Conservation (phyloP, 2,329 filamentous ascomycete species). For the Xylariaceae sp. region DNA sequence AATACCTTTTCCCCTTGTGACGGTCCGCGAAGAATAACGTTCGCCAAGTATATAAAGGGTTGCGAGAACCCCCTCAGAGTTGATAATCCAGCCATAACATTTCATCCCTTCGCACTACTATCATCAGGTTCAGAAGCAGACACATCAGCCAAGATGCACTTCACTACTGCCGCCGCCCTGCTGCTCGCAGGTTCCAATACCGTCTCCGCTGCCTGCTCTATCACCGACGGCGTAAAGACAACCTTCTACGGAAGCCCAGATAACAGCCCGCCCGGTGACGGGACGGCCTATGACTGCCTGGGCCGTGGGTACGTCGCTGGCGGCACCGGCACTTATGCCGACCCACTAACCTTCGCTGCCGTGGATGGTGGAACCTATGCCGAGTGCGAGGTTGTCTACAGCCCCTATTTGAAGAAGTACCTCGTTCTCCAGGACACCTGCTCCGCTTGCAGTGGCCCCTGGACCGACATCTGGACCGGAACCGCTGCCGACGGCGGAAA, state of each 20-base stretch:
- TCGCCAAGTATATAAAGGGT: too few relatives aligned
- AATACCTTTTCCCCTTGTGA: too few relatives aligned
- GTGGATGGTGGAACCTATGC: constrained; percentile 36
- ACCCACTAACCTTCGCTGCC: constrained; percentile 42
- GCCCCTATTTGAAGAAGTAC: constrained; percentile 43
- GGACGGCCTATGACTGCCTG: constrained; percentile 35
- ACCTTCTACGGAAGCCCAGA: constrained; percentile 41
- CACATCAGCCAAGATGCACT: too few relatives aligned
- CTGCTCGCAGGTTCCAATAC: background rate
- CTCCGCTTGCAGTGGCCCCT: constrained; percentile 25
- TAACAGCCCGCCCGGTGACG: constrained; percentile 35
- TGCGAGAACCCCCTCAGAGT: too few relatives aligned
- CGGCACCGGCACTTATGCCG: constrained; percentile 38
- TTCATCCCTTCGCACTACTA: too few relatives aligned
- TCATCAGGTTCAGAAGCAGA: too few relatives aligned
- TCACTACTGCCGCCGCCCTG: background rate
- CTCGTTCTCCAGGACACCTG: constrained; percentile 30
- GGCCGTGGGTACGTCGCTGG: constrained; percentile 34
- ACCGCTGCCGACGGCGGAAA: constrained; percentile 30
- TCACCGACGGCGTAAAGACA: constrained; percentile 25
- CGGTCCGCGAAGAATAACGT: too few relatives aligned
- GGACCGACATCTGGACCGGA: constrained; percentile 39
- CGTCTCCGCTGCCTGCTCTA: constrained; percentile 19
- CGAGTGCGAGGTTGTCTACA: constrained; percentile 42
- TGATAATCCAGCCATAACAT: too few relatives aligned